phyloP scores from a whole-genome alignment of 2,329 filamentous ascomycete species.

The Sclerotinia subarctica region DNA sequence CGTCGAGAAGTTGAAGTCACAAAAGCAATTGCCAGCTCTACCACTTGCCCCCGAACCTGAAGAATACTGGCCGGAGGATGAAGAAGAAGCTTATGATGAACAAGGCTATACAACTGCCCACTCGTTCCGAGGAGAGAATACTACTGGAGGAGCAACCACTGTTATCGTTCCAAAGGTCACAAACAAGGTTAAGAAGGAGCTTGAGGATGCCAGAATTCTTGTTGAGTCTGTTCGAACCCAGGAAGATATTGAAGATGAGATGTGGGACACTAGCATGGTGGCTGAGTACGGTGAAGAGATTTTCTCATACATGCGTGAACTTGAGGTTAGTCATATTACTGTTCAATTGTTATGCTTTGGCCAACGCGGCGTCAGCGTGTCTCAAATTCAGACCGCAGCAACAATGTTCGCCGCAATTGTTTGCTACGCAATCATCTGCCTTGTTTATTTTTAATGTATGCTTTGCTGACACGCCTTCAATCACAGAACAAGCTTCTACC shows the following conservation, averaged over 20 bases:
- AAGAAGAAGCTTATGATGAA: slow-evolving; percentile 66
- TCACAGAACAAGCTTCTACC: slow-evolving; percentile 73
- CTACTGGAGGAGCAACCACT: slow-evolving; percentile 59
- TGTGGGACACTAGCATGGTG: slow-evolving; percentile 95
- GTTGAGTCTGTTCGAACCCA: slow-evolving; percentile 43
- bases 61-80: slow-evolving; percentile 71
- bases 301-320: slow-evolving; percentile 82
- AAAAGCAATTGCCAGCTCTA: slow-evolving; percentile 27
- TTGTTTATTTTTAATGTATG: slow-evolving; percentile 8
- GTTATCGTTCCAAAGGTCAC: slow-evolving; percentile 72
- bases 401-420: slow-evolving; percentile 3
- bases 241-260: slow-evolving; percentile 83
- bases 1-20: slow-evolving; percentile 1
- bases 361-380: too few relatives aligned
- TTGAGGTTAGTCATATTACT: slow-evolving; percentile 61
- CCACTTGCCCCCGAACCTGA: slow-evolving; percentile 50
- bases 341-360: not conserved
- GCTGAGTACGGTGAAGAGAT: slow-evolving; percentile 96
- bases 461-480: slow-evolving; percentile 22
- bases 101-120: slow-evolving; percentile 71
- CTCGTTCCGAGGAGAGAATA: slow-evolving; percentile 72
- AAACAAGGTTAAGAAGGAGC: slow-evolving; percentile 66
- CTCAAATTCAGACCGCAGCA: not conserved
- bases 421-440: slow-evolving; percentile 2
- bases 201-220: slow-evolving; percentile 54